Conservation (phyloP, 192 early-diverging fungal species). For the Backusella psychrophila region DNA sequence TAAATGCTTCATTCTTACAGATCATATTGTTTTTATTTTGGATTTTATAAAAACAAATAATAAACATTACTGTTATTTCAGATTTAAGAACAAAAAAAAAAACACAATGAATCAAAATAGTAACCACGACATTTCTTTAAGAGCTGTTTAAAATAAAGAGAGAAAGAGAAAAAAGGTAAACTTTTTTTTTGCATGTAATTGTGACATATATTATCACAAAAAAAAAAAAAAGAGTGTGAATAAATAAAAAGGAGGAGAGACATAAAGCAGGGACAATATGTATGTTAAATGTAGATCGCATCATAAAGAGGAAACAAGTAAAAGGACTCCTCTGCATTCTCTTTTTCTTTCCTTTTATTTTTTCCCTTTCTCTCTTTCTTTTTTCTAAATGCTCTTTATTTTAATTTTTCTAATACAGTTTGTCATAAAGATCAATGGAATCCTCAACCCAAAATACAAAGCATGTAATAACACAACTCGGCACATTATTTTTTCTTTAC, state of each 20-base stretch:
- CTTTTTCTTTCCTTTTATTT: not conserved
- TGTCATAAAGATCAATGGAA: not conserved
- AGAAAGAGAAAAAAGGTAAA: too few species aligned
- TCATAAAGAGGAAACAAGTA: too few species aligned
- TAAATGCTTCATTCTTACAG: not conserved
- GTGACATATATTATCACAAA: not conserved
- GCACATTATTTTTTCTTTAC: not conserved
- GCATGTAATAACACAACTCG: not conserved
- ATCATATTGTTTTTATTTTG: not conserved
- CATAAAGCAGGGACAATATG: too few species aligned
- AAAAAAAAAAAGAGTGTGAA: not conserved
- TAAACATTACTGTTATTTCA: not conserved
- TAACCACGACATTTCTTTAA: not conserved
- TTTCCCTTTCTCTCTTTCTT: not conserved
- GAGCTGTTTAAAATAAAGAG: not conserved
- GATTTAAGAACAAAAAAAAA: not conserved
- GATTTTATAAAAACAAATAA: not conserved
- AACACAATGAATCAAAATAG: not conserved
- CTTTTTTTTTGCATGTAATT: not conserved
- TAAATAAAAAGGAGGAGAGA: too few species aligned
- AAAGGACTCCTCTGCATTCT: not conserved
- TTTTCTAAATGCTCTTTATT: not conserved
- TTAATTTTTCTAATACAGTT: not conserved
- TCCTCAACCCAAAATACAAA: not conserved
- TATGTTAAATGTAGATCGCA: too few species aligned